Evolutionary conservation across 257 asterid genomes (phyloP).

Genomic region (Eustoma russellianum): DNA sequence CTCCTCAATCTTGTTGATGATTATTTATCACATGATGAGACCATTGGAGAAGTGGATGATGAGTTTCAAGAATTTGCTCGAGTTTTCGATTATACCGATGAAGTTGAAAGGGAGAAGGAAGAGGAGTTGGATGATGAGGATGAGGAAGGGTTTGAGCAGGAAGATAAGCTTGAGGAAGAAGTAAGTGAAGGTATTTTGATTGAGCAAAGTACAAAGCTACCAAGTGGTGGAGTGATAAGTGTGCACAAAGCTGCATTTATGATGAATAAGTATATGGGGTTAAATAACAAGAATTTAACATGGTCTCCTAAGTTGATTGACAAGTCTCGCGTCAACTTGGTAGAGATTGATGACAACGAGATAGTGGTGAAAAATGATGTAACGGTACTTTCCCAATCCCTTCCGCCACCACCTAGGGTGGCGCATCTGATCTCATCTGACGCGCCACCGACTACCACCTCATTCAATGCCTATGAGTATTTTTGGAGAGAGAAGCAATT

Average conservation of each 20-base stretch:
- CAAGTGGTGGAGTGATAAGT: conserved; percentile 27
- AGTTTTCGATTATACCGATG: conserved; percentile 23
- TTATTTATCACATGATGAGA: conserved; percentile 16
- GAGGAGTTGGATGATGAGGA: conserved; percentile 6
- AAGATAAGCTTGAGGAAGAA: conserved; percentile 4
- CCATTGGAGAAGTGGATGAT: conserved; percentile 5
- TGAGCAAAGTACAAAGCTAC: conserved; percentile 20
- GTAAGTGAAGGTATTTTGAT: conserved; percentile 1
- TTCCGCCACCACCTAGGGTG: conserved; percentile 28
- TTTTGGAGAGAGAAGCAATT: conserved; percentile 53
- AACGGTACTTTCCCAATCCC: conserved; percentile 30
- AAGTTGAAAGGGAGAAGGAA: conserved; percentile 11
- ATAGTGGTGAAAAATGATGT: conserved; percentile 2
- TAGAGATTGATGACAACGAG: conserved; percentile 9
- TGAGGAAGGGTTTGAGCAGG: conserved; percentile 7
- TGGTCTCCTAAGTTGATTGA: conserved; percentile 30
- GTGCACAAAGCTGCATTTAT: conserved; percentile 29
- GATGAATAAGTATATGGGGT: conserved; percentile 35
- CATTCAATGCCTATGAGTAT: conserved; percentile 57
- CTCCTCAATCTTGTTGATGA: conserved; percentile 34
- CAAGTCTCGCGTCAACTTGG: conserved; percentile 11
- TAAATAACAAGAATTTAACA: conserved; percentile 30
- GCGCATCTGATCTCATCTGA: conserved; percentile 21
- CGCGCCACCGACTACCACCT: conserved; percentile 14
- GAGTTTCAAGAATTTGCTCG: conserved; percentile 15